Base-by-base conservation (phyloP, 768 basidiomycete genomes). In the Solioccasus polychromus region DNA sequence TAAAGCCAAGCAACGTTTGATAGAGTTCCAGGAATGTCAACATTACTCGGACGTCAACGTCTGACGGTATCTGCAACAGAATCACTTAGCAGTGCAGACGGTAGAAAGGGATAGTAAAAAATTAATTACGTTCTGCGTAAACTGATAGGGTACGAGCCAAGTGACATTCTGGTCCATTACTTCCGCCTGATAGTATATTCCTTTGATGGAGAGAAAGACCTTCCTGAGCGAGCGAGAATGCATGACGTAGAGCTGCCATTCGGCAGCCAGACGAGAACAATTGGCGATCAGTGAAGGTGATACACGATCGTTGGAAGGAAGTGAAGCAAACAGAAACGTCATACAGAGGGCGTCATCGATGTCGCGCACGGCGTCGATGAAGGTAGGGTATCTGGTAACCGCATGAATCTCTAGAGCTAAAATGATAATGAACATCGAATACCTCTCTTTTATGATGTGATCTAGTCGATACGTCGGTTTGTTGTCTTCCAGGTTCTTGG, bases 401-500 rank as follows among this genome's bases (percentile, higher is more conserved):
- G 39, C 50, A 50, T 55, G 18, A 62, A 34, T 38, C 9, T 15
- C 11, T 11, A 17, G 10, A 22, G 30, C 32, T 15, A 9, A 44
- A 14, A 35, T 25, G 10, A n/a, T 5, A 5, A 19, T 1, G 15
- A 19, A 2, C 1, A 3, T 29, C 3, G 63, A 77, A 51, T 54
- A 95, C 93, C 96, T 75, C 71, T 98, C 96, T 63, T 99, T 98
- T 63, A 99, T 86, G 50, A 99, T 88, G 62, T 98, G 96, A 69
- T 99, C 96, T 39, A 99, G 67, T 26, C 79, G 75, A 61, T 97
- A 97, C 12, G 87, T 80, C 3, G 96, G 96, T 64, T 88, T 94
- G 55, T 87, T 88, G 43, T 94, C 89, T 65, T 98, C 92, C 37
- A 99, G 62, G 53, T 85, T 92, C 68, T 95, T 96, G 3, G 96